Percentiles rank a stretch among this genome's conserved stretches.
These are phyloP conservation scores for Rhizophagus sp. DNA, from an alignment of 192 early-diverging fungal genomes.

Conservation along the genomic window DNA sequence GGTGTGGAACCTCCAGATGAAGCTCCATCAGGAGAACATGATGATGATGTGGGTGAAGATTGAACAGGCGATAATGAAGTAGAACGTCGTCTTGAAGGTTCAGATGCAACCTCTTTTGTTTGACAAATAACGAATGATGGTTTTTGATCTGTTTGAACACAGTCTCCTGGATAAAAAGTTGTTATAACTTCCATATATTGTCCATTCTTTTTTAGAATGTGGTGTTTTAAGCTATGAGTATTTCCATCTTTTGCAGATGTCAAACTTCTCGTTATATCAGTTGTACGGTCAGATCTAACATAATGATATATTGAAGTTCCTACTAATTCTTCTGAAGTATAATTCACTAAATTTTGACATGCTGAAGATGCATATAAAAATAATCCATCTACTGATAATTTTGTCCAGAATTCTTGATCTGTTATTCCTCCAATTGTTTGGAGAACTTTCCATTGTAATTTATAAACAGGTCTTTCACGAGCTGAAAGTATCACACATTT, in stretches of 20 bases:
- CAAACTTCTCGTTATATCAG: conserved; percentile 43
- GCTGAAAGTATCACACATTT: conserved; percentile 70
- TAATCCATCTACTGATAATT: conserved; percentile 59
- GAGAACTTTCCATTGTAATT: conserved; percentile 38
- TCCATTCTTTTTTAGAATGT: conserved; percentile 43
- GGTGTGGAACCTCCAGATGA: conserved; percentile 24
- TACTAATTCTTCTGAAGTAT: conserved; percentile 36
- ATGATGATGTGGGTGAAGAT: conserved; percentile 5
- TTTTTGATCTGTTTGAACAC: not conserved
- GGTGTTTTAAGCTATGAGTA: conserved; percentile 38
- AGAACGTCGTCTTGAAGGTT: conserved; percentile 16
- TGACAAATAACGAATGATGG: conserved; percentile 41
- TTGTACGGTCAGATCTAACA: conserved; percentile 44
- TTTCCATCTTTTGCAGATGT: conserved; percentile 39
- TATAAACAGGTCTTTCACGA: conserved; percentile 50
- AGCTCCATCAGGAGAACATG: conserved; percentile 10
- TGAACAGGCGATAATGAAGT: not conserved
- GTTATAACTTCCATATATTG: conserved; percentile 39
- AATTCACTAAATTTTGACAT: conserved; percentile 35
- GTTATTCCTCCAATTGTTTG: conserved; percentile 26
- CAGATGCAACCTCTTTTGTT: conserved; percentile 17
- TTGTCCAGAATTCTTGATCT: conserved; percentile 61
- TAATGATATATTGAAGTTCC: conserved; percentile 49
- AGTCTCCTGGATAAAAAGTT: conserved; percentile 46
- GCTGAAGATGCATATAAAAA: conserved; percentile 50